Evolutionary conservation across 73 alveolate species (phyloP), one percentile per base, ranked within the genome.

Genomic region (Paramecium biaurelia): DNA sequence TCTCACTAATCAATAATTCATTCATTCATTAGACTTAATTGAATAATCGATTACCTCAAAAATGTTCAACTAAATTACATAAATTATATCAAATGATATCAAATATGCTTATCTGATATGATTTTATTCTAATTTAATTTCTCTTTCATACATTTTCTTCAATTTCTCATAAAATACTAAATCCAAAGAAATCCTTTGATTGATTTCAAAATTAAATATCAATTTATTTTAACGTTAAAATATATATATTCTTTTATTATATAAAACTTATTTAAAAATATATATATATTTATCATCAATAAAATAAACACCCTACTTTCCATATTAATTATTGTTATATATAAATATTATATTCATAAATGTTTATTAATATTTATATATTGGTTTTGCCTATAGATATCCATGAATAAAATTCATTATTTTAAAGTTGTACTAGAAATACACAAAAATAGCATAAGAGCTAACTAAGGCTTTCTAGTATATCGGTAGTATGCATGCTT

Each of bases 401-500:
- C 26, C 8, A 14, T 3, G 23, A 47, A 47, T 15, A 15, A 47
- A 12, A 15, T 15, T 47, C 2, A 0, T 2, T 14, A 15, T 47
- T 47, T 47, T 47, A 14, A 47, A 15, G 23, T 47, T 47, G 59
- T 47, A 47, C 59, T 47, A 14, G 59, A 47, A 47, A 47, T 47
- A 47, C 59, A 3, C 23, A 47, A 47, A 47, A 47, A 15, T 47
- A 9, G 1, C 7, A 47, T 47, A 47, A 47, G 8, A 1, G 8
- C 7, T 47, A 47, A 47, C 59, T 26, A 47, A 58, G 85, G 85
- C 85, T 70, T 70, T 70, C 85, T 70, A 70, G 85, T 70, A 70
- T 70, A 70, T 26, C 47, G 85, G 85, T 70, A 70, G 56, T 70
- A 70, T 70, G 47, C 85, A 70, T 70, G 85, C 56, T 32, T 70